phyloP scores from a whole-genome alignment of 2,329 filamentous ascomycete species.

The Dendrostoma leiphaemia region DNA sequence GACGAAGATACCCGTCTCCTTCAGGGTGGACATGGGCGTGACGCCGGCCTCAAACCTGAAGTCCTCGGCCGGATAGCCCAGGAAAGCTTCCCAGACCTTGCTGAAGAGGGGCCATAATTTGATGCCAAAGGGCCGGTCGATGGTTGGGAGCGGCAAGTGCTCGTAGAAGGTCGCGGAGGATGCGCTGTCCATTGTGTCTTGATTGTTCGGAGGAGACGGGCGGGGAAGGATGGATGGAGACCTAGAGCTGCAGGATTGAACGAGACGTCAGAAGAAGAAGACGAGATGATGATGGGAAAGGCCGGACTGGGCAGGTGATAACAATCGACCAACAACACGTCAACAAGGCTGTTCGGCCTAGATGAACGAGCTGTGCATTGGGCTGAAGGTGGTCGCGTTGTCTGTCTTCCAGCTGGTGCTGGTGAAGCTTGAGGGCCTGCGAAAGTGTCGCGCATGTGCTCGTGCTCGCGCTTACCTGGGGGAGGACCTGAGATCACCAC shows the following conservation, averaged over 20 bases:
- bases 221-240: neutral
- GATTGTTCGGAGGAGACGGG: neutral
- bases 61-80: constrained; percentile 80
- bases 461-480: constrained; percentile 1
- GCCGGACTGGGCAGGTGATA: no score
- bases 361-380: no score
- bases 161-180: constrained; percentile 46
- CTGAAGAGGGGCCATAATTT: constrained; percentile 93
- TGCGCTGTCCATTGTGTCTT: constrained; percentile 26
- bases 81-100: constrained; percentile 73
- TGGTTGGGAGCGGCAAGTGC: constrained; percentile 67
- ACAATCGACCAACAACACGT: no score
- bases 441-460: neutral
- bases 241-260: neutral
- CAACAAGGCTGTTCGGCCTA: no score
- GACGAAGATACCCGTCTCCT: constrained; percentile 77
- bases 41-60: constrained; percentile 79
- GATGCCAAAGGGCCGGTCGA: constrained; percentile 90
- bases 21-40: constrained; percentile 88
- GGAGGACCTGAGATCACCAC: neutral
- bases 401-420: neutral
- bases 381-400: neutral
- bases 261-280: neutral
- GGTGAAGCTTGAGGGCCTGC: neutral
- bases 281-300: no score